Evolutionary conservation across 179 eudicot species (phyloP).

Genomic region (Spergularia azorica): DNA sequence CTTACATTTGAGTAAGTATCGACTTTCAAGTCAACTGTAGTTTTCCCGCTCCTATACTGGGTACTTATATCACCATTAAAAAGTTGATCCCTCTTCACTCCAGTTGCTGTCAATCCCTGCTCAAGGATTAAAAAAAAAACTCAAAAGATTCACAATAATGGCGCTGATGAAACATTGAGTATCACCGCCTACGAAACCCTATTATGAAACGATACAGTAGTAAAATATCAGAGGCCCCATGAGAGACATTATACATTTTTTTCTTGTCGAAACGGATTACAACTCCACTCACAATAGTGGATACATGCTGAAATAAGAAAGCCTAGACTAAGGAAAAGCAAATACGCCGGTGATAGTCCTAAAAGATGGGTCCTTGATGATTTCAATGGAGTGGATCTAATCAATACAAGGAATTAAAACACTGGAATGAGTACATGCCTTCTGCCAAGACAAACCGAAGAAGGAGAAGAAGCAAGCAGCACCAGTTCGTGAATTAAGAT

Average conservation of each 20-base stretch:
- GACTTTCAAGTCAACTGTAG: constrained; percentile 79
- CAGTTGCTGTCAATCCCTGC: constrained; percentile 90
- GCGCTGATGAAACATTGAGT: not conserved
- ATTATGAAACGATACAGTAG: not conserved
- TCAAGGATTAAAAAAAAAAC: constrained; percentile 12
- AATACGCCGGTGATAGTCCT: not conserved
- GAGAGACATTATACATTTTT: not conserved
- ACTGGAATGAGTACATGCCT: not conserved
- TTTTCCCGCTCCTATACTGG: constrained; percentile 68
- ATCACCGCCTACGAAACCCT: not conserved
- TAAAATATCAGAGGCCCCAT: constrained; percentile 9
- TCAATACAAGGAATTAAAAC: not conserved
- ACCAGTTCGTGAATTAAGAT: not conserved
- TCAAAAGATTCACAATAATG: not conserved
- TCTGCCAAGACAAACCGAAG: not conserved
- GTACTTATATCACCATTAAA: constrained; percentile 81
- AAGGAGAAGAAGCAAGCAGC: not conserved
- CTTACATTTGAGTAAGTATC: constrained; percentile 81
- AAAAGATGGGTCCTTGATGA: not conserved
- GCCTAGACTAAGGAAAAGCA: not conserved
- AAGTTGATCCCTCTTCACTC: constrained; percentile 67
- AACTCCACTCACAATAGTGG: not conserved
- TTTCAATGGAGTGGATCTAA: not conserved
- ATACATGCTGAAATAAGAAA: not conserved
- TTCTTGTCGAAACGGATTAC: not conserved